Evolutionary conservation across 148 eudicot species (phyloP).

Genomic region (Camellia granthamiana): DNA sequence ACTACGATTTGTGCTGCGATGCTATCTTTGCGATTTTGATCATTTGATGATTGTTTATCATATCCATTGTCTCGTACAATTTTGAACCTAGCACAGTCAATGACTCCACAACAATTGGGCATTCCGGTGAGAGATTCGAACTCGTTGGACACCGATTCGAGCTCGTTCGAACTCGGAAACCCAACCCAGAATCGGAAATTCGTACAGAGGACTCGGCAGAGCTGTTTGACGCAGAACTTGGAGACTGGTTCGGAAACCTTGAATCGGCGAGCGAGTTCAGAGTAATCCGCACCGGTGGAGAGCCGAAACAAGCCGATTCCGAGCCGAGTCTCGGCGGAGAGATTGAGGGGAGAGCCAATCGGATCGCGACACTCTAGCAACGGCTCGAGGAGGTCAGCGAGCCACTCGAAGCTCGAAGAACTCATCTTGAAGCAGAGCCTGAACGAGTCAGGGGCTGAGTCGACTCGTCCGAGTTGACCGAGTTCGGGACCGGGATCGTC

Average conservation of each 20-base stretch:
- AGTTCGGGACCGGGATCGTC: conserved; percentile 14
- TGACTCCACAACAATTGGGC: conserved; percentile 80
- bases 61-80: conserved; percentile 13
- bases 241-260: conserved; percentile 47
- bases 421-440: conserved; percentile 51
- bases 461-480: conserved; percentile 29
- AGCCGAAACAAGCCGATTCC: conserved; percentile 73
- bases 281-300: conserved; percentile 59
- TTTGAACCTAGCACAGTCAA: conserved; percentile 52
- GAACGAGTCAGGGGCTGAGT: conserved; percentile 58
- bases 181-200: conserved; percentile 90
- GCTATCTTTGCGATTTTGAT: conserved; percentile 16
- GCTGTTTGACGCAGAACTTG: conserved; percentile 60
- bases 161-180: conserved; percentile 51
- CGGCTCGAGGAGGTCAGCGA: conserved; percentile 72
- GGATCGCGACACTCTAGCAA: conserved; percentile 92
- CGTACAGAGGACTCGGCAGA: conserved; percentile 82
- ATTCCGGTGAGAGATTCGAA: conserved; percentile 49
- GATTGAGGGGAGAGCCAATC: conserved; percentile 34
- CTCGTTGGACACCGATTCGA: conserved; percentile 31
- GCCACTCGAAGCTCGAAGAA: conserved; percentile 74
- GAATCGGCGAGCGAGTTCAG: conserved; percentile 54
- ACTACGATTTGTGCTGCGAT: conserved; percentile 75
- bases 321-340: conserved; percentile 60
- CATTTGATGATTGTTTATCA: not conserved